These are phyloP conservation scores for Teunomyces lycoperdinae DNA, from an alignment of 805 yeast species.

Conservation along the genomic window DNA sequence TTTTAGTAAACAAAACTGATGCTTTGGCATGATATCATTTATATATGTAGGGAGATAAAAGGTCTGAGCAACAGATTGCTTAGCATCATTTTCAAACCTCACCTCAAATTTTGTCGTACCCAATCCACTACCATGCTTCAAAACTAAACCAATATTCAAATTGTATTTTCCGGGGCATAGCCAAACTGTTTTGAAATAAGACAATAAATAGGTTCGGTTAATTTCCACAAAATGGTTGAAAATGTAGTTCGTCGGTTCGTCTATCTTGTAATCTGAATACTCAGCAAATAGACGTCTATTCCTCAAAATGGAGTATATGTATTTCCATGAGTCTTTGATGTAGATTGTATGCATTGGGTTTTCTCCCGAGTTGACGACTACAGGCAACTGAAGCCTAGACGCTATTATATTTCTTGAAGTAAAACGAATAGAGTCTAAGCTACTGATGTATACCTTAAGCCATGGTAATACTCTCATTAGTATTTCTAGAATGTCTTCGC, in stretches of 20 bases:
- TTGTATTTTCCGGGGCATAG: conserved; percentile 50
- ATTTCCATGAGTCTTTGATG: conserved; percentile 54
- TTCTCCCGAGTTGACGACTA: conserved; percentile 11
- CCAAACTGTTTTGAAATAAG: conserved; percentile 44
- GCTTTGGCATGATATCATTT: conserved; percentile 54
- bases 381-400: conserved; percentile 24
- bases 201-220: conserved; percentile 48
- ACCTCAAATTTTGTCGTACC: conserved; percentile 59
- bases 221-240: conserved; percentile 46
- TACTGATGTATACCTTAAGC: conserved; percentile 34
- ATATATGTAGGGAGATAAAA: conserved; percentile 59
- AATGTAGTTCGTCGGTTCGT: conserved; percentile 46
- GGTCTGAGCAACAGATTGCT: conserved; percentile 28
- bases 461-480: conserved; percentile 37
- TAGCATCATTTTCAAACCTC: conserved; percentile 24
- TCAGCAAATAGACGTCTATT: conserved; percentile 56
- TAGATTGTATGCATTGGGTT: conserved; percentile 24
- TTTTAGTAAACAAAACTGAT: conserved; percentile 47
- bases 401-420: conserved; percentile 26
- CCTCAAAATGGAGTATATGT: conserved; percentile 48
- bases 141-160: conserved; percentile 48
- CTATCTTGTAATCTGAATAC: conserved; percentile 39
- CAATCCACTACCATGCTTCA: conserved; percentile 53
- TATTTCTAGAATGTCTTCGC: conserved; percentile 32
- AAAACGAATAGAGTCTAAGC: conserved; percentile 36